A percentile compares a stretch with the other conserved stretches of the same genome.
phyloP scores from a whole-genome alignment of 2,329 filamentous ascomycete genomes.

The Phaeosphaeria sp. region DNA sequence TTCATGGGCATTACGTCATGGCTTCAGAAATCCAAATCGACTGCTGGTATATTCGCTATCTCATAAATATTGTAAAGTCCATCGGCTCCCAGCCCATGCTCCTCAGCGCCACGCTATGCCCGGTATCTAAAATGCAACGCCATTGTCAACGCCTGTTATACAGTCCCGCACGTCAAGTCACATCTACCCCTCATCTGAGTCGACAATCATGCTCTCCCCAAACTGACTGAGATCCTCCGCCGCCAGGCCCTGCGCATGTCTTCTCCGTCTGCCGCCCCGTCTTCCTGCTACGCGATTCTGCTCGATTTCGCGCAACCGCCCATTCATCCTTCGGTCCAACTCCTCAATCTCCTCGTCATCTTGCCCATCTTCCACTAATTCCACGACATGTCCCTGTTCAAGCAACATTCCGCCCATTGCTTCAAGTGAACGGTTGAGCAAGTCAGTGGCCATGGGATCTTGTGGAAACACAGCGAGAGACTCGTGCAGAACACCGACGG shows the following conservation, averaged over 20 bases:
- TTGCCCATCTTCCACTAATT: slow-evolving; percentile 7
- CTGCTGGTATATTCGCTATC: not conserved
- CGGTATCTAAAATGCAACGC: not conserved
- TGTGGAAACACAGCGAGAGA: slow-evolving; percentile 80
- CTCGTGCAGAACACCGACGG: slow-evolving; percentile 83
- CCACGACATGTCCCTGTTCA: slow-evolving; percentile 1
- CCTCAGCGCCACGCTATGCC: not conserved
- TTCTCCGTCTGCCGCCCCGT: slow-evolving; percentile 57
- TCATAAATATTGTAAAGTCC: not conserved
- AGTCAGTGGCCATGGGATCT: slow-evolving; percentile 80
- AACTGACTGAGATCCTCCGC: slow-evolving; percentile 48
- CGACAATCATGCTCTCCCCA: slow-evolving; percentile 62
- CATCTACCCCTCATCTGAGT: slow-evolving; percentile 55
- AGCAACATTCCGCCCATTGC: slow-evolving; percentile 43
- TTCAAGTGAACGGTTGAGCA: slow-evolving; percentile 71
- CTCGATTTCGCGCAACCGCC: slow-evolving; percentile 58
- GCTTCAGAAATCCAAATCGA: not conserved
- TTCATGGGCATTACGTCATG: not conserved
- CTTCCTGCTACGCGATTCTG: slow-evolving; percentile 61
- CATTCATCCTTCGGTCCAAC: slow-evolving; percentile 62
- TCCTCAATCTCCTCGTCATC: slow-evolving; percentile 52
- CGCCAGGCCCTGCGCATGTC: slow-evolving; percentile 54
- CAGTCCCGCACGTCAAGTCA: not conserved
- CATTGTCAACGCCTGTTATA: not conserved
- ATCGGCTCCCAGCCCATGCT: not conserved